A percentile compares a stretch with the other conserved stretches of the same genome.
Evolutionary conservation across 176 grass and related monocot species (phyloP).

Genomic region (Oryza glaberrima): DNA sequence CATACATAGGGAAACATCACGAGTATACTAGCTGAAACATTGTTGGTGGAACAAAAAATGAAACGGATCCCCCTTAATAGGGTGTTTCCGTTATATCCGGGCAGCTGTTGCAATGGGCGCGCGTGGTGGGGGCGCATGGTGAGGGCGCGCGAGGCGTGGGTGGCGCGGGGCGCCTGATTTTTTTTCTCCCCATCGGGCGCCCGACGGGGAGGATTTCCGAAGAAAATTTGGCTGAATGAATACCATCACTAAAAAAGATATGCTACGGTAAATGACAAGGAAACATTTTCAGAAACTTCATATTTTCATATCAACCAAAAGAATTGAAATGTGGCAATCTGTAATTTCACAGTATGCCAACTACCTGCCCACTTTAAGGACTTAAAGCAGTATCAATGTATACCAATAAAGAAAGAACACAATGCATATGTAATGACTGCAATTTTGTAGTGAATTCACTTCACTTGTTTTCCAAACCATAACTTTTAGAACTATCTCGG

Average conservation of each 20-base stretch:
- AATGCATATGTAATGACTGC: background rate
- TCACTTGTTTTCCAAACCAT: conserved; percentile 28
- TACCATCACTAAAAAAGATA: background rate
- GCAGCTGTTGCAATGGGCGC: too few species aligned
- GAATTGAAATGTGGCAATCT: background rate
- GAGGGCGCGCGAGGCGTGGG: too few species aligned
- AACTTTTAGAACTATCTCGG: conserved; percentile 10
- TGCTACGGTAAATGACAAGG: background rate
- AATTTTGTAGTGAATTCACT: conserved; percentile 10
- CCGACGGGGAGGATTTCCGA: too few species aligned
- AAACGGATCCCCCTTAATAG: too few species aligned
- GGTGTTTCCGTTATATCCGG: too few species aligned
- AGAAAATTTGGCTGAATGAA: conserved; percentile 10
- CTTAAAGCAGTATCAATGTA: background rate
- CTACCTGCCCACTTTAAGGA: background rate
- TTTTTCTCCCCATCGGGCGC: too few species aligned
- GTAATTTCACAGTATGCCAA: background rate
- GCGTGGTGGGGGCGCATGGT: too few species aligned
- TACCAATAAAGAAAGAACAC: background rate
- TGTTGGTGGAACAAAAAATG: too few species aligned
- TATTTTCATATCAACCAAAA: conserved; percentile 27
- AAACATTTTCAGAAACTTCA: conserved; percentile 6
- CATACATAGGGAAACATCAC: too few species aligned
- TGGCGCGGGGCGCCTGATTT: too few species aligned
- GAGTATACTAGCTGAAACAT: too few species aligned